phyloP scores from a whole-genome alignment of 139 green algal species.

The Volvox reticuliferus region DNA sequence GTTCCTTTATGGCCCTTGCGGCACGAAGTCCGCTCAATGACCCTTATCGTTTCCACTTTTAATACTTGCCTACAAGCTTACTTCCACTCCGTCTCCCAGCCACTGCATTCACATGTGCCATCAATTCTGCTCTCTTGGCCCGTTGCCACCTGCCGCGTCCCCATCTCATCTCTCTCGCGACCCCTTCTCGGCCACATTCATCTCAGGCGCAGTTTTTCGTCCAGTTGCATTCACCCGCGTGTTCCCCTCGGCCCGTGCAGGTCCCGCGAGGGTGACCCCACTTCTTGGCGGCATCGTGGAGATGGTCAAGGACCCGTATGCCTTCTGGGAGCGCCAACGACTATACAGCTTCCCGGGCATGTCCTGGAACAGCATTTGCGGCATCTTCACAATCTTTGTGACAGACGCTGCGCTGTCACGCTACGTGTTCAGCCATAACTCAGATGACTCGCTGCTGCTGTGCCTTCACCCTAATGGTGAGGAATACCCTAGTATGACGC shows the following conservation, averaged over 20 bases:
- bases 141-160: not conserved
- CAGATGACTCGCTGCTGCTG: slow-evolving; percentile 76
- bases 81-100: too few species aligned
- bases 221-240: not conserved
- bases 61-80: too few species aligned
- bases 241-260: slow-evolving; percentile 40
- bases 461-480: slow-evolving; percentile 80
- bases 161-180: not conserved
- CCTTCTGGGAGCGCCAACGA: slow-evolving; percentile 75
- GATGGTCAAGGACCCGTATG: slow-evolving; percentile 86
- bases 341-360: slow-evolving; percentile 72
- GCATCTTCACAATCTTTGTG: slow-evolving; percentile 85
- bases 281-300: slow-evolving; percentile 83
- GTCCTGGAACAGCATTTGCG: slow-evolving; percentile 81
- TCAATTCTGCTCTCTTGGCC: not conserved
- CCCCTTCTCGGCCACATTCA: not conserved
- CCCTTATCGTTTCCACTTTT: too few species aligned
- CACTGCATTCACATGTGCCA: too few species aligned
- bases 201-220: not conserved
- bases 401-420: slow-evolving; percentile 81
- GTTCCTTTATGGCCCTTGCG: too few species aligned
- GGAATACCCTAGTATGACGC: not conserved
- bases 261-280: slow-evolving; percentile 69
- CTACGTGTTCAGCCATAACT: slow-evolving; percentile 78
- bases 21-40: too few species aligned